Conservation (phyloP, 164 flowering plant species). For the Tetracentron sinense region DNA sequence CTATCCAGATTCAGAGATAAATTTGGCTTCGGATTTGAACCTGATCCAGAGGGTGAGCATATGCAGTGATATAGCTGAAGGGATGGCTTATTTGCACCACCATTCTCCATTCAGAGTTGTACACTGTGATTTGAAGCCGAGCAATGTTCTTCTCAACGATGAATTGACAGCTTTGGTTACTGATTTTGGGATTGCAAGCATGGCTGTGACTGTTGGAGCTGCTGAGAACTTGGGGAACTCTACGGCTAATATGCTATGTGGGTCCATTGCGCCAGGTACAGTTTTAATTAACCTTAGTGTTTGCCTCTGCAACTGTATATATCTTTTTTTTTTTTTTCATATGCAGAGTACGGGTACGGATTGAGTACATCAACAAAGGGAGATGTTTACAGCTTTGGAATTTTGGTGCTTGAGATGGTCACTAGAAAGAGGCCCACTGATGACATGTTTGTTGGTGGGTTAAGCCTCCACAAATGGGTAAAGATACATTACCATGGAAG, state of each 20-base stretch:
- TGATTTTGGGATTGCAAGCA: neutral
- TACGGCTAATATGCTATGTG: slow-evolving; percentile 35
- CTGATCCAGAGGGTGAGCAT: neutral
- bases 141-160: neutral
- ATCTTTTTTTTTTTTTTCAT: neutral
- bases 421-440: slow-evolving; percentile 54
- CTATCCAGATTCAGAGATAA: neutral
- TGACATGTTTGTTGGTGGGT: slow-evolving; percentile 39
- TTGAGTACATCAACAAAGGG: slow-evolving; percentile 41
- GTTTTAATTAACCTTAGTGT: too few species aligned
- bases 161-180: neutral
- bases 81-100: neutral
- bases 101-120: neutral
- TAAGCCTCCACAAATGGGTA: slow-evolving; percentile 46
- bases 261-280: slow-evolving; percentile 52
- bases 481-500: slow-evolving; percentile 34
- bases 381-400: slow-evolving; percentile 58
- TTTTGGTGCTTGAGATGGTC: slow-evolving; percentile 56
- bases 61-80: neutral
- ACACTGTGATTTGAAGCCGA: neutral
- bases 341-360: slow-evolving; percentile 52
- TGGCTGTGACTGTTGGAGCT: slow-evolving; percentile 23
- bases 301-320: neutral
- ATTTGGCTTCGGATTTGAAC: neutral
- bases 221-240: slow-evolving; percentile 38